Evolutionary conservation across 495 filamentous ascomycete species (phyloP).

Genomic region (Cercophora newfieldiana): DNA sequence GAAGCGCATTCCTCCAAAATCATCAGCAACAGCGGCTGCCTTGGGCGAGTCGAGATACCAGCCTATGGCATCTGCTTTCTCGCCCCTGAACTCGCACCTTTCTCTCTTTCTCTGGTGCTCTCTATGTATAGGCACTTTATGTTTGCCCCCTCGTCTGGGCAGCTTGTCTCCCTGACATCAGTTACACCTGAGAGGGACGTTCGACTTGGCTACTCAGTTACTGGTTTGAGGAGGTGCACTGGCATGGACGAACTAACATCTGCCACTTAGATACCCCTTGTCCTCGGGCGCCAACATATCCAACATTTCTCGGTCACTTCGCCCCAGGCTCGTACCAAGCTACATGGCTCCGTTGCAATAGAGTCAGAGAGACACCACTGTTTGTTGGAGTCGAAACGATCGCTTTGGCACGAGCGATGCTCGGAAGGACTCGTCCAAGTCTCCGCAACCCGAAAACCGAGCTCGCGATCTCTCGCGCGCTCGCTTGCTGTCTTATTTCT

Average conservation of each 20-base stretch:
- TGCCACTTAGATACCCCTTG: background rate
- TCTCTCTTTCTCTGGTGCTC: background rate
- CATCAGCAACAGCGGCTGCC: background rate
- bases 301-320: background rate
- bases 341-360: constrained; percentile 6
- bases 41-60: background rate
- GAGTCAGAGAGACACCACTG: constrained; percentile 1
- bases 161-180: background rate
- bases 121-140: background rate
- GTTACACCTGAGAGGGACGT: background rate
- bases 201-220: background rate
- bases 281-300: background rate
- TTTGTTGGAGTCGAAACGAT: background rate
- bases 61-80: too few relatives aligned
- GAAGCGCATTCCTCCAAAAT: background rate
- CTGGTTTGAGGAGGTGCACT: background rate
- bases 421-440: background rate
- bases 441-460: background rate
- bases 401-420: background rate
- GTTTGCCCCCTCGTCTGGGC: background rate
- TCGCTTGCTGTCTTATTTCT: background rate
- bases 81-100: background rate
- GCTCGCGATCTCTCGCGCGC: background rate
- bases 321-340: background rate
- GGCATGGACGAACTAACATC: constrained; percentile 1